These are phyloP conservation scores for Drechslerella dactyloides DNA, from an alignment of 2,329 filamentous ascomycete species.

Conservation along the genomic window DNA sequence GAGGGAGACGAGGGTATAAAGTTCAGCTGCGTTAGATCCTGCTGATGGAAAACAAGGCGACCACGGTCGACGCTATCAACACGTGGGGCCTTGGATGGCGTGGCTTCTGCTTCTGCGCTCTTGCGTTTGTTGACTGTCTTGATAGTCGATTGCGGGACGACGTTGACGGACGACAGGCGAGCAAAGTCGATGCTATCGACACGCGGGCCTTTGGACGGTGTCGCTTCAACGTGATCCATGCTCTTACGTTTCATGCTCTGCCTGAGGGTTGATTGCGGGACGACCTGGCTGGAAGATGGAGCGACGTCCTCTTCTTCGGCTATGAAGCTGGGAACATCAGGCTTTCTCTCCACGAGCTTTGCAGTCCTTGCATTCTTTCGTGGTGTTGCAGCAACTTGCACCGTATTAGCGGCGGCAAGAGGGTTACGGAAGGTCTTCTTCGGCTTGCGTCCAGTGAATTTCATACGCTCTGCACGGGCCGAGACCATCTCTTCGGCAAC, in stretches of 20 bases:
- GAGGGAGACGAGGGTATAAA: constrained; percentile 33
- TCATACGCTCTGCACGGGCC: constrained; percentile 68
- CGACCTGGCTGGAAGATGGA: constrained; percentile 40
- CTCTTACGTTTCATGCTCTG: constrained; percentile 19
- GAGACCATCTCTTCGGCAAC: constrained; percentile 72
- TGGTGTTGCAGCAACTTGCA: constrained; percentile 55
- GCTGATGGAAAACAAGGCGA: constrained; percentile 24
- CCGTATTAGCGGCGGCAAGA: constrained; percentile 53
- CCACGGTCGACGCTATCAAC: constrained; percentile 9
- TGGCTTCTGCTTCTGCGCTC: constrained; percentile 28
- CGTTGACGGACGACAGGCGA: constrained; percentile 33
- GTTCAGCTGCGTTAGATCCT: constrained; percentile 19
- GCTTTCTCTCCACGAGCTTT: constrained; percentile 26
- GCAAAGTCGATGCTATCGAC: constrained; percentile 9
- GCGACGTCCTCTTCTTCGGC: constrained; percentile 35
- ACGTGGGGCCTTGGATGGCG: constrained; percentile 42
- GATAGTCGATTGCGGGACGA: constrained; percentile 50
- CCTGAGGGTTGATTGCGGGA: constrained; percentile 51
- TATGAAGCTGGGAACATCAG: constrained; percentile 25
- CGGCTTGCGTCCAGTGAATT: constrained; percentile 60
- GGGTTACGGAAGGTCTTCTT: constrained; percentile 62
- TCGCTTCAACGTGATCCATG: constrained; percentile 25
- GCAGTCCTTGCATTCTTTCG: constrained; percentile 49
- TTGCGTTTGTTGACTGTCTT: constrained; percentile 34
- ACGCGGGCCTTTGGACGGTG: constrained; percentile 43